Percentiles rank a stretch among this genome's conserved stretches.
Conservation (phyloP, 495 filamentous ascomycete species). For the Pseudotulostoma volvatum region DNA sequence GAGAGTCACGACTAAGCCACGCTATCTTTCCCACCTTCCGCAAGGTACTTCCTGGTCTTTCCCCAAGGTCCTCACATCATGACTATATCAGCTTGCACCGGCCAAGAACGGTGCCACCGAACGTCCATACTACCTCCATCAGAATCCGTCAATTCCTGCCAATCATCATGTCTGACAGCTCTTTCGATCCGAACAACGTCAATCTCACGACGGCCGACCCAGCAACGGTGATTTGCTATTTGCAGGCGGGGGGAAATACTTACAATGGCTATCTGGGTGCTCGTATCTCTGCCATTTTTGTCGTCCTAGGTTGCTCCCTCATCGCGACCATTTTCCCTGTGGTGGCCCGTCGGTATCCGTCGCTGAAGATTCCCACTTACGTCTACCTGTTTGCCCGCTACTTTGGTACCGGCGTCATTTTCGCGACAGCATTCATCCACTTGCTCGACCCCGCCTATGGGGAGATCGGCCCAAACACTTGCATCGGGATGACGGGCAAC, state of each 20-base stretch:
- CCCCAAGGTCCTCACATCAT: too few species aligned
- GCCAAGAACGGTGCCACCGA: too few species aligned
- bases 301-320: constrained; percentile 25
- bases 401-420: constrained; percentile 56
- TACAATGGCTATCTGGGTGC: constrained; percentile 29
- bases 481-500: constrained; percentile 36
- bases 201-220: constrained; percentile 21
- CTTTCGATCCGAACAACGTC: constrained; percentile 25
- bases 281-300: constrained; percentile 29
- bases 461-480: constrained; percentile 35
- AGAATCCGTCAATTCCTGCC: too few species aligned
- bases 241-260: constrained; percentile 20
- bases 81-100: too few species aligned
- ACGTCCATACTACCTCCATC: too few species aligned
- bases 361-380: constrained; percentile 42
- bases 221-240: constrained; percentile 21
- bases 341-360: constrained; percentile 35
- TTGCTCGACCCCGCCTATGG: constrained; percentile 37
- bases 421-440: constrained; percentile 51
- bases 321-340: constrained; percentile 47
- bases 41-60: too few species aligned
- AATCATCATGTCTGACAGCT: constrained; percentile 1
- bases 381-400: constrained; percentile 62
- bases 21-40: too few species aligned
- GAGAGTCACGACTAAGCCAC: too few species aligned